Base-by-base conservation (phyloP, 805 yeast genomes). In the Scheffersomyces ergatensis region DNA sequence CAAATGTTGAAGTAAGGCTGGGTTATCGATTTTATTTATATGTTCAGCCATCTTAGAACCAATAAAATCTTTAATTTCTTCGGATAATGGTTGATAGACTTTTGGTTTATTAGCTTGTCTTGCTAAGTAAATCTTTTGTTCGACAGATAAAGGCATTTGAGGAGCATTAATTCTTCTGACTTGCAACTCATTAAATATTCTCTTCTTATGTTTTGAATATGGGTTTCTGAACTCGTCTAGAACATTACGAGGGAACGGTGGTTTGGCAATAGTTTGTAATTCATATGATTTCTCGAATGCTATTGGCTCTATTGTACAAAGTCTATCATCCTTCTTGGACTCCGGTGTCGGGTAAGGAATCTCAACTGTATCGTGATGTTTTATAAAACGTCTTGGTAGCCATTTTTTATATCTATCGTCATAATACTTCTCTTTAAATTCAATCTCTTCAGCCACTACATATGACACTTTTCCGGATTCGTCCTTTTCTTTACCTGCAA, bases 261-360 rank as follows among this genome's bases (percentile, higher is more conserved):
- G 69, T 45, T 72, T 76, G 17, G 82, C 80, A 5, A 87, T 63
- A 15, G 86, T 75, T 42, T 81, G 82, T 16, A 85, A 83, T 62
- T 79, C 84, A 61, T 72, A 85, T 3, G 97, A 81, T 59, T 89
- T 83, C 51, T 80, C 86, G 46, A 81, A 77, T 2, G 78, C 89
- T 2, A 67, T 62, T 8, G 70, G 77, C 21, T 76, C 74, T 5
- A 63, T 58, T 1, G 95, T 86, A 3, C 82, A 77, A 47, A 78
- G 68, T 23, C 57, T 65, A 37, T 81, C 82, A 48, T 82, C 89
- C 47, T 77, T 77, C 0, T 60, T 49, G 23, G 72, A 80, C 14
- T 68, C 63, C 1, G 93, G 90, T 51, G 78, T 76, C 29, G 97
- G 97, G 95, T 96, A 92, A 39, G 97, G 97, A 37, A 90, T 82